Percentiles rank a stretch among this genome's conserved stretches.
These are phyloP conservation scores for Marasmius tenuissimus DNA, from an alignment of 1,284 basidiomycete genomes.

Conservation along the genomic window DNA sequence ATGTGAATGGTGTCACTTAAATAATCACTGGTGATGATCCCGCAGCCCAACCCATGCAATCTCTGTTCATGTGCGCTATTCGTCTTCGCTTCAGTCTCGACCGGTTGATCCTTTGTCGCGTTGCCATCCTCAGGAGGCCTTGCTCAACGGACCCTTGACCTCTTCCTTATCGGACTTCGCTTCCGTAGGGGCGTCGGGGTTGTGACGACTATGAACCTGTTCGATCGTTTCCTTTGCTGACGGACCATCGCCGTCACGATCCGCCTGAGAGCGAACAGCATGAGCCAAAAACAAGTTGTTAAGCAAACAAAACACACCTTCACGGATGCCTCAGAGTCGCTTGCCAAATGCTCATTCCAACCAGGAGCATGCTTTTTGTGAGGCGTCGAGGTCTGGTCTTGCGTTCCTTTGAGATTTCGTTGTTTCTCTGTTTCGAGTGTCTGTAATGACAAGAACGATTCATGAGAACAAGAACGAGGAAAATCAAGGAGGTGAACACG, in stretches of 20 bases:
- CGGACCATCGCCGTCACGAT: slow-evolving; percentile 36
- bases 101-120: too few relatives aligned
- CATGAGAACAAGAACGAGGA: neutral
- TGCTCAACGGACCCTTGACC: slow-evolving; percentile 24
- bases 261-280: neutral
- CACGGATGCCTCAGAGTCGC: slow-evolving; percentile 64
- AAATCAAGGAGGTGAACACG: slow-evolving; percentile 9
- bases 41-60: too few relatives aligned
- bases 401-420: slow-evolving; percentile 47
- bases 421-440: slow-evolving; percentile 57
- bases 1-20: too few relatives aligned
- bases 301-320: slow-evolving; percentile 47
- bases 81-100: too few relatives aligned
- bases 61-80: too few relatives aligned
- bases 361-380: slow-evolving; percentile 55
- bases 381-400: slow-evolving; percentile 53
- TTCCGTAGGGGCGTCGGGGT: slow-evolving; percentile 29
- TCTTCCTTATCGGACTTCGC: slow-evolving; percentile 37
- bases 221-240: slow-evolving; percentile 33
- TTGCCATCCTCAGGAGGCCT: too few relatives aligned
- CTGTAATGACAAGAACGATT: slow-evolving; percentile 24
- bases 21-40: too few relatives aligned
- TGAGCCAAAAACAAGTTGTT: neutral
- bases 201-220: slow-evolving; percentile 34
- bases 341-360: slow-evolving; percentile 74